Percentiles rank a stretch among this genome's conserved stretches.
These are phyloP conservation scores for Venturiaceae sp. DNA, from an alignment of 2,329 filamentous ascomycete genomes.

Conservation along the genomic window DNA sequence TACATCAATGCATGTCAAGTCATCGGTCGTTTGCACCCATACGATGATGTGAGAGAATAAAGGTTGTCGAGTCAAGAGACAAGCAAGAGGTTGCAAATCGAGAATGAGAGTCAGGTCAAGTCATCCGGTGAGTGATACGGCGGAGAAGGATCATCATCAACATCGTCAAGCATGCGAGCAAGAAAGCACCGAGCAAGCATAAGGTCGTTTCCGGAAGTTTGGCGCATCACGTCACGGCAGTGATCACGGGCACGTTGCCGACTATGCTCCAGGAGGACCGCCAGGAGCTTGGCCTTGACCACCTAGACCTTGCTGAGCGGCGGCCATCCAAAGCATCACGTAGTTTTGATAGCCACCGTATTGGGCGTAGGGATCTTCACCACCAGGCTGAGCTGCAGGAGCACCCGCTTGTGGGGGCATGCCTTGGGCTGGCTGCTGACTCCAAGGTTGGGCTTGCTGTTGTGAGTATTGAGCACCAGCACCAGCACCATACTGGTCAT, in stretches of 20 bases:
- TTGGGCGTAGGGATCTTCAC: conserved; percentile 49
- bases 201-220: conserved; percentile 18
- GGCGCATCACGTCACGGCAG: conserved; percentile 23
- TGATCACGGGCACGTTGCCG: conserved; percentile 21
- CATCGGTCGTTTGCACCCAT: not conserved
- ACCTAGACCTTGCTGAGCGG: conserved; percentile 34
- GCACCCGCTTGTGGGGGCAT: conserved; percentile 11
- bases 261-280: conserved; percentile 17
- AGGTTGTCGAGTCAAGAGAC: not conserved
- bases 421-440: conserved; percentile 21
- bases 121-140: not conserved
- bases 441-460: conserved; percentile 25
- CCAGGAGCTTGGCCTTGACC: conserved; percentile 13
- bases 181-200: conserved; percentile 12
- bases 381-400: conserved; percentile 49
- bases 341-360: conserved; percentile 81
- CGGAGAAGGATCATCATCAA: conserved; percentile 5
- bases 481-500: conserved; percentile 17
- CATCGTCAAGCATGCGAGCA: conserved; percentile 25
- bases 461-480: conserved; percentile 36
- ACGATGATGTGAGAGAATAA: not conserved
- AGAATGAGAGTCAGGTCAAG: not conserved
- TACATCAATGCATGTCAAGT: conserved; percentile 1
- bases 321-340: conserved; percentile 68
- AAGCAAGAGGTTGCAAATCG: not conserved